Evolutionary conservation across 2,329 filamentous ascomycete genomes (phyloP), one percentile per base, ranked within the genome.

Genomic region (Pyrenophora seminiperda): DNA sequence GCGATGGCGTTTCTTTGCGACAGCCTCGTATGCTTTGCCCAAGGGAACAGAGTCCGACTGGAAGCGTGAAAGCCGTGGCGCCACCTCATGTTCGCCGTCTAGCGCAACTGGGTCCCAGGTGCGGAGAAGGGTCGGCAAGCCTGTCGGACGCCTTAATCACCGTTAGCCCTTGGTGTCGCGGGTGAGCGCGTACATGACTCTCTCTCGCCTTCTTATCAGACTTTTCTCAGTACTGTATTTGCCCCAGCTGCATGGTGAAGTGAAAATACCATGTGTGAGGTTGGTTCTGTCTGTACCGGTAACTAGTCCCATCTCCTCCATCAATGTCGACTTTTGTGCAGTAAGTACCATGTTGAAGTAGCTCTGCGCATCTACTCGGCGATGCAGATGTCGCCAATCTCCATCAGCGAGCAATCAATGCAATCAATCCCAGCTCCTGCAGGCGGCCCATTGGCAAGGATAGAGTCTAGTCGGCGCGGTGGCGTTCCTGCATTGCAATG

Each of bases 381-480:
- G 14, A 50, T 24, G 42, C 41, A 41, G 15, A 39, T 32, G 24
- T 33, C 30, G 31, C 19, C 2, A 27, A 19, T 33, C 30, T 19
- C 19, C 2, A 27, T 27, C 24, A 27, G 9, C 9, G 4, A 22
- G 20, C 20, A 22, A n/a, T n/a, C n/a, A n/a, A n/a, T n/a, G n/a
- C n/a, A 22, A 22, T 22, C 20, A 22, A 22, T 22, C 20, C 24
- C 24, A 27, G 24, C 24, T 27, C 10, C 10, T 27, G 24, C 24
- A 27, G 10, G 24, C 24, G 24, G 24, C 24, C 24, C 31, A 18
- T 34, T 33, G 30, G 41, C 5, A 40, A 17, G 22, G 14, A 31
- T 40, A 30, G 38, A 29, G 38, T 40, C 22, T 15, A 33, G 40
- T 31, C 32, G 40, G 40, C 40, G 29, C 22, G 29, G 40, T 41